These are phyloP conservation scores for Metarhizium humberi DNA, from an alignment of 2,329 filamentous ascomycete genomes.

Conservation along the genomic window DNA sequence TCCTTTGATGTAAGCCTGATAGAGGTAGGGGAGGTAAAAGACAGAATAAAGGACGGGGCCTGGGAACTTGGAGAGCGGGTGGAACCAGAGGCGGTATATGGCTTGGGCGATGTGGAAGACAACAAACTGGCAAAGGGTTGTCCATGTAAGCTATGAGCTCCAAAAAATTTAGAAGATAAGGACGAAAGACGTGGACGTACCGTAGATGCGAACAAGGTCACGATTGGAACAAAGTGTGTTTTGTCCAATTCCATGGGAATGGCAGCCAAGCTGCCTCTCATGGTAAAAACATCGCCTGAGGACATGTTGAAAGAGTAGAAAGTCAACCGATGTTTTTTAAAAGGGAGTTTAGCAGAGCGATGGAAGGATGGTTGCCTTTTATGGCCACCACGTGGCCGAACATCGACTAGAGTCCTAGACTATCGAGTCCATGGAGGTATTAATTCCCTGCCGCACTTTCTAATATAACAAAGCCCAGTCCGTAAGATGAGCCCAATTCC, in stretches of 20 bases:
- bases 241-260: not conserved
- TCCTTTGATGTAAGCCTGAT: slow-evolving; percentile 11
- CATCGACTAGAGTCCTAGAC: too few species aligned
- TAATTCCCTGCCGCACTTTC: too few species aligned
- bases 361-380: too few species aligned
- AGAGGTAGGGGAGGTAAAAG: slow-evolving; percentile 11
- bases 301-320: not conserved
- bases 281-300: not conserved
- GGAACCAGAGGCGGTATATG: slow-evolving; percentile 18
- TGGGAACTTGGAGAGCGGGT: slow-evolving; percentile 20
- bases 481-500: too few species aligned
- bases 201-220: not conserved
- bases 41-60: slow-evolving; percentile 15
- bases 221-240: not conserved
- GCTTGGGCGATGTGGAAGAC: slow-evolving; percentile 3
- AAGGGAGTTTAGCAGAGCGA: too few species aligned
- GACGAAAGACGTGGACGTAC: not conserved
- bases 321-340: not conserved
- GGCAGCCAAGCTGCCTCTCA: not conserved
- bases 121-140: not conserved
- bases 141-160: not conserved
- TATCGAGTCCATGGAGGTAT: too few species aligned
- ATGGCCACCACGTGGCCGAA: too few species aligned
- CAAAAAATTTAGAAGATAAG: not conserved
- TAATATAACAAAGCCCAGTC: too few species aligned